Evolutionary conservation across 169 alveolate species (phyloP).

Genomic region (Eimeria falciformis): DNA sequence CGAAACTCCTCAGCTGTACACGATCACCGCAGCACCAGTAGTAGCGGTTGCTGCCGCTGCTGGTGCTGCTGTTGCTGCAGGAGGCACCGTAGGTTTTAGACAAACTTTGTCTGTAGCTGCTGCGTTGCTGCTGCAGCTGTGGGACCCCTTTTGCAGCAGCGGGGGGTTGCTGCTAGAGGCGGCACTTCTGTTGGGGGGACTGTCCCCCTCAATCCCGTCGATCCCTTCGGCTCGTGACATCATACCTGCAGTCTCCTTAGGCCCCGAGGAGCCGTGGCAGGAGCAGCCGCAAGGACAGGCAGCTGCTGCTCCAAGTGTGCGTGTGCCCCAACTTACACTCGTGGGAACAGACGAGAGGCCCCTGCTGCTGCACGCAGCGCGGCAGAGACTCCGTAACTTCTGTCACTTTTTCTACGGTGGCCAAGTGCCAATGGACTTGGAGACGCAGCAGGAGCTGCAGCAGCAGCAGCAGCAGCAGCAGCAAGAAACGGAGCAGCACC

Average conservation of each 20-base stretch:
- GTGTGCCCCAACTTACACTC: conserved; percentile 15
- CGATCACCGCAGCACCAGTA: neutral
- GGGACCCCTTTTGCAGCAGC: conserved; percentile 70
- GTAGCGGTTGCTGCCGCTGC: neutral
- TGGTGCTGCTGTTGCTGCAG: conserved; percentile 28
- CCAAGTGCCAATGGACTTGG: conserved; percentile 41
- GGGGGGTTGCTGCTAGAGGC: conserved; percentile 67
- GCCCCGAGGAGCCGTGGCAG: conserved; percentile 35
- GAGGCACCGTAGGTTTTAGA: neutral
- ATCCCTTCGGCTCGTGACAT: conserved; percentile 54
- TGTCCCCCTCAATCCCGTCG: conserved; percentile 6
- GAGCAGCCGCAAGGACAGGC: neutral
- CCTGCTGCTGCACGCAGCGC: conserved; percentile 73
- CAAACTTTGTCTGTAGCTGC: too few species aligned
- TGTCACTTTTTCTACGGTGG: conserved; percentile 35
- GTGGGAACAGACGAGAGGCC: conserved; percentile 76
- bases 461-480: conserved; percentile 51
- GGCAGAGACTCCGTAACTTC: conserved; percentile 34
- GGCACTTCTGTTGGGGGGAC: conserved; percentile 51
- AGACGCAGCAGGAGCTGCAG: conserved; percentile 44
- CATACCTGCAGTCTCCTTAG: neutral
- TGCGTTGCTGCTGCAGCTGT: conserved; percentile 44
- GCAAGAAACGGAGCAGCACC: conserved; percentile 40
- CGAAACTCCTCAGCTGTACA: neutral
- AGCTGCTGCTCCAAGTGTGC: neutral